These are phyloP conservation scores for Chrysanthemum seticuspe DNA, from an alignment of 129 eudicot species.

Conservation along the genomic window DNA sequence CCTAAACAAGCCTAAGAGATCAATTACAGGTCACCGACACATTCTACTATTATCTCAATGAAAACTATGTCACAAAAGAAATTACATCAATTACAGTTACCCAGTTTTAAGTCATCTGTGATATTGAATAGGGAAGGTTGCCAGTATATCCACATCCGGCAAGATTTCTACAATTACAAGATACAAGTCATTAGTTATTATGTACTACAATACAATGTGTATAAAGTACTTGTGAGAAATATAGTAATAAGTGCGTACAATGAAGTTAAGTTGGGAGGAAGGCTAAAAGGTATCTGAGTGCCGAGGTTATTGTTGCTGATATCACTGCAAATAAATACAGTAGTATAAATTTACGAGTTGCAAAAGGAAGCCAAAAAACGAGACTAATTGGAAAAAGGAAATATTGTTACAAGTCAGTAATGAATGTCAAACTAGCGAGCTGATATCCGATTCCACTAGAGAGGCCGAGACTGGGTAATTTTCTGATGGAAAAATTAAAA, in stretches of 20 bases:
- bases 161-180: slow-evolving; percentile 41
- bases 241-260: slow-evolving; percentile 4
- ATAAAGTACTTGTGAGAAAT: background rate
- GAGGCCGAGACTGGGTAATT: slow-evolving; percentile 45
- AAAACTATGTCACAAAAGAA: too few species aligned
- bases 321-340: slow-evolving; percentile 26
- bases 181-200: background rate
- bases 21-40: too few species aligned
- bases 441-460: slow-evolving; percentile 57
- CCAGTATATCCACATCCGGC: slow-evolving; percentile 51
- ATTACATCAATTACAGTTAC: too few species aligned
- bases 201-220: background rate
- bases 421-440: slow-evolving; percentile 44
- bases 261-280: slow-evolving; percentile 33
- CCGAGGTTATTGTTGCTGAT: slow-evolving; percentile 34
- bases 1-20: too few species aligned
- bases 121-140: slow-evolving; percentile 57
- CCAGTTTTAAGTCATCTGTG: slow-evolving; percentile 38
- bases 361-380: too few species aligned
- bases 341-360: background rate
- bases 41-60: too few species aligned
- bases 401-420: slow-evolving; percentile 51
- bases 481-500: slow-evolving; percentile 25
- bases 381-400: too few species aligned
- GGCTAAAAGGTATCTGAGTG: slow-evolving; percentile 39